A percentile compares a stretch with the other conserved stretches of the same genome.
Evolutionary conservation across 768 basidiomycete genomes (phyloP).

Genomic region (Naganishia vishniacii): DNA sequence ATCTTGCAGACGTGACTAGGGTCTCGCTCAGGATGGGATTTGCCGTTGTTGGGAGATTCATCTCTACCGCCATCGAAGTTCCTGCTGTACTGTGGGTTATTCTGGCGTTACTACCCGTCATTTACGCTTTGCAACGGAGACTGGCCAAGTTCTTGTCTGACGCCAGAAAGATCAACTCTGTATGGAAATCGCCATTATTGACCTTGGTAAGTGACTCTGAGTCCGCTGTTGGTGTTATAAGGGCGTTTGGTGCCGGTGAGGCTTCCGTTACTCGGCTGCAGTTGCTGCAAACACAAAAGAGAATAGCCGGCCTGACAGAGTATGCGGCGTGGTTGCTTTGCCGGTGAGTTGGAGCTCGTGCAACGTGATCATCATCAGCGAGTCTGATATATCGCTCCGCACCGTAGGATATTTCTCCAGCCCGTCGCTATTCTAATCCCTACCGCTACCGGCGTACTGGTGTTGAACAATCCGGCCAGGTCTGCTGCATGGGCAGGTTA

Average conservation of each 20-base stretch:
- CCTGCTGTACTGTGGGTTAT: slow-evolving; percentile 37
- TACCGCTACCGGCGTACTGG: neutral
- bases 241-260: slow-evolving; percentile 62
- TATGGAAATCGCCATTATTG: slow-evolving; percentile 51
- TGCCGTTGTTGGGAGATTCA: slow-evolving; percentile 35
- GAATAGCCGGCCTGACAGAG: slow-evolving; percentile 10
- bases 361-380: too few species aligned
- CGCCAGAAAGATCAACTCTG: slow-evolving; percentile 30
- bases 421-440: neutral
- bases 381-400: slow-evolving; percentile 12
- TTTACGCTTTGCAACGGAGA: slow-evolving; percentile 24
- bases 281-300: slow-evolving; percentile 51
- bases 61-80: slow-evolving; percentile 29
- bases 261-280: slow-evolving; percentile 53
- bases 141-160: slow-evolving; percentile 53
- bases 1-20: slow-evolving; percentile 34
- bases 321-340: slow-evolving; percentile 14
- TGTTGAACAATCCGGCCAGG: neutral
- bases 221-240: slow-evolving; percentile 56
- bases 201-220: slow-evolving; percentile 59
- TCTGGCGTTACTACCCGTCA: slow-evolving; percentile 48
- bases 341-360: too few species aligned
- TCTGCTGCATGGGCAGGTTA: slow-evolving; percentile 7
- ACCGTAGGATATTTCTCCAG: neutral
- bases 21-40: slow-evolving; percentile 32